These are phyloP conservation scores for Colletotrichum sansevieriae DNA, from an alignment of 2,329 filamentous ascomycete genomes.

Conservation along the genomic window DNA sequence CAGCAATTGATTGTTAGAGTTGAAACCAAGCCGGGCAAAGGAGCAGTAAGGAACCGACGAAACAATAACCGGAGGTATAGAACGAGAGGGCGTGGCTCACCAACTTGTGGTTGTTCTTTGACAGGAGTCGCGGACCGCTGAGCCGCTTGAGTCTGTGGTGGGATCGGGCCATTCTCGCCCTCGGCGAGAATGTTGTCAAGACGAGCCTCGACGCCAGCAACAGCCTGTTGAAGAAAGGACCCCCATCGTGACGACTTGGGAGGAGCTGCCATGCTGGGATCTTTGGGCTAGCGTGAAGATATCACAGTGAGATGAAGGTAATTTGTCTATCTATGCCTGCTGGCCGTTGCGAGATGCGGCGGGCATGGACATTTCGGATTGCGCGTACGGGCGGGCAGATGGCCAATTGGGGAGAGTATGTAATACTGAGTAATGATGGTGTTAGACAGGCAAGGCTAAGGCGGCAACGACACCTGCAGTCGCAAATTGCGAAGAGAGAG, in stretches of 20 bases:
- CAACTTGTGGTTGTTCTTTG: conserved; percentile 17
- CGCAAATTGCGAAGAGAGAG: neutral
- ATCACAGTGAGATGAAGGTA: conserved; percentile 47
- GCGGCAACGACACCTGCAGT: neutral
- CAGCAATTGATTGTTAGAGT: conserved; percentile 43
- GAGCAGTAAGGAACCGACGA: no score
- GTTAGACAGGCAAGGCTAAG: neutral
- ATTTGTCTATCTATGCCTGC: conserved; percentile 28
- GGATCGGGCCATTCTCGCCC: conserved; percentile 60
- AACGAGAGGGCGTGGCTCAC: conserved; percentile 10
- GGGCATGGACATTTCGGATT: conserved; percentile 35
- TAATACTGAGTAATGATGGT: neutral
- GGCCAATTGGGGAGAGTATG: neutral
- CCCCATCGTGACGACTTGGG: conserved; percentile 77
- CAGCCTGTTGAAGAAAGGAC: conserved; percentile 86
- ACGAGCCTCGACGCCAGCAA: conserved; percentile 92
- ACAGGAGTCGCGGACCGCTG: neutral
- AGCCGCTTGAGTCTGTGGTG: conserved; percentile 4
- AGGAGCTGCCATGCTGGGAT: conserved; percentile 60
- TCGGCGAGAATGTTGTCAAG: conserved; percentile 93
- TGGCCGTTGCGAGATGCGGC: conserved; percentile 20
- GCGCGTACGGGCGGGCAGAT: conserved; percentile 10
- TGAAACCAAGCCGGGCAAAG: no score
- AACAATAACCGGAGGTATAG: neutral
- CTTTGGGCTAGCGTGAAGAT: conserved; percentile 13